Evolutionary conservation across 192 early-diverging fungal species (phyloP), one percentile per base, ranked within the genome.

Genomic region (Bifiguratus adelaidae): DNA sequence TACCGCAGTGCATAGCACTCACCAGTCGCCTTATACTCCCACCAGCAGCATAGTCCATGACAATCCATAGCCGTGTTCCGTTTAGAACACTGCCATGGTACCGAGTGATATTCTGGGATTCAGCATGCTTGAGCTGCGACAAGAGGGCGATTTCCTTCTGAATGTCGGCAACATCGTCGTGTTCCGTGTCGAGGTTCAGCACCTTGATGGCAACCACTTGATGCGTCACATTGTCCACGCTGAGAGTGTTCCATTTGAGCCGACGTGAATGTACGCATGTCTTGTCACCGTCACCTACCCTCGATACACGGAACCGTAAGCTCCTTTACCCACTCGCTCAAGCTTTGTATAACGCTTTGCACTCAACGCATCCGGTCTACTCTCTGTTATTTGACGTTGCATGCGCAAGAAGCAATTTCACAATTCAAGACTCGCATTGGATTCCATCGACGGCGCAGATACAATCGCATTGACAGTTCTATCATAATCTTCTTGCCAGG

Each of bases 21-120:
- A 89, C 88, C 55, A 91, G 62, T 16, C 70, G 67, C 45, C 87
- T 63, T 28, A 99, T 75, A 50, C 89, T 95, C 40, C 96, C 96
- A 22, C 91, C 96, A 4, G 77, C 90, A 4, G 91, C 92, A 71
- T 88, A 95, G 53, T 97, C 96, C 91, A 99, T 97, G 48, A 97
- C 80, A 50, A 99, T 87, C 92, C 96, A 99, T 32, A 99, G 73
- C 48, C 92, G 94, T 18, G 90, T 91, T 15, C 84, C 89, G 52
- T 88, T 78, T 28, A 96, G 60, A 38, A 88, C 82, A 32, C 85
- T 86, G 26, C 89, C 92, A 69, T 92, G 86, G 60, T 97, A 97
- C 37, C 82, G 78, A 1, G 93, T 96, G 49, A 97, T 95, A 61
- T 92, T 82, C 26, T 85, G 74, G 21, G 92, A 92, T 55, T 83